Conservation (phyloP, 2,329 filamentous ascomycete genomes). For the Aspergillus sp. region DNA sequence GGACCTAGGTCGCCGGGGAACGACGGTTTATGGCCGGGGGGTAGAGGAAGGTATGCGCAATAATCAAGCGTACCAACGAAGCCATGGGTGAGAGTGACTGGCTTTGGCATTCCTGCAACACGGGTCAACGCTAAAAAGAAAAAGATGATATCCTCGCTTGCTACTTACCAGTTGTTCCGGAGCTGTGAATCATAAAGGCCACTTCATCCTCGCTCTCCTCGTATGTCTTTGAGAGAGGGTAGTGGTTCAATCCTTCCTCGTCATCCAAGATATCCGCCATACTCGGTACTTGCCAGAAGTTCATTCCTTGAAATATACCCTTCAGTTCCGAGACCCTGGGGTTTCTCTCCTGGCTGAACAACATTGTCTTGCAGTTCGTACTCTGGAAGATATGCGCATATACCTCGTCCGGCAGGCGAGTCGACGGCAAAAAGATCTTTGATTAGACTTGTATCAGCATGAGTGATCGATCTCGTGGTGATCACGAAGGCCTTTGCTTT, state of each 20-base stretch:
- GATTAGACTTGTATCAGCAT: constrained; percentile 2
- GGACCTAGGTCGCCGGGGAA: constrained; percentile 5
- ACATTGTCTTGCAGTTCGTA: too few species aligned
- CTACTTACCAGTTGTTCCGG: constrained; percentile 28
- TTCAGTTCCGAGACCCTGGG: too few species aligned
- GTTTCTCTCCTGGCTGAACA: too few species aligned
- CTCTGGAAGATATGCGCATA: too few species aligned
- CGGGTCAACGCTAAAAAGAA: constrained; percentile 13
- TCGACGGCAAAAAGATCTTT: too few species aligned
- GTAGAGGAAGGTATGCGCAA: constrained; percentile 5
- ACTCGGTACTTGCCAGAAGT: constrained; percentile 5
- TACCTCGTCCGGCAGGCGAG: too few species aligned
- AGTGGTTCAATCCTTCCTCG: not conserved
- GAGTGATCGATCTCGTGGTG: not conserved
- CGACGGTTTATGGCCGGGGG: constrained; percentile 9
- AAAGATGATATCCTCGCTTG: not conserved
- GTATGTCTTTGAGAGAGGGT: constrained; percentile 4
- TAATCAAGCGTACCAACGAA: constrained; percentile 13
- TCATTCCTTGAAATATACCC: too few species aligned
- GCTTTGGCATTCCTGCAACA: constrained; percentile 21
- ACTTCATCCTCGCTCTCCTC: constrained; percentile 18
- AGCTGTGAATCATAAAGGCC: constrained; percentile 27
- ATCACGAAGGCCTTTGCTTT: not conserved
- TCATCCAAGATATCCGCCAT: constrained; percentile 11
- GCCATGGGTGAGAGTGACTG: constrained; percentile 21